Conservation (phyloP, 1,284 basidiomycete species). For the Apiotrichum siamense region DNA sequence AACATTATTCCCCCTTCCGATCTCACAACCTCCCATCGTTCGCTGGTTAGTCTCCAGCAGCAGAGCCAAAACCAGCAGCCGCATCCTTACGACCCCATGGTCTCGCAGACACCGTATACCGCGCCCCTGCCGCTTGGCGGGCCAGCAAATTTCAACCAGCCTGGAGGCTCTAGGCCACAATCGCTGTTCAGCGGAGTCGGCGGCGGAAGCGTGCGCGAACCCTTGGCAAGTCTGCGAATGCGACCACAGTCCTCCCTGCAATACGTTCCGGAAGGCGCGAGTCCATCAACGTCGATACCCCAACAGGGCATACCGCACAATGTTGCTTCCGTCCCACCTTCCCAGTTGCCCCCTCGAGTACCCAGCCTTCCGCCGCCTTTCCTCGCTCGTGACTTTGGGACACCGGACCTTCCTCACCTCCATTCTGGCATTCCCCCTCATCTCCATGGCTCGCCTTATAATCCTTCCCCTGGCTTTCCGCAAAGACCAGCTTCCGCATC, state of each 20-base stretch:
- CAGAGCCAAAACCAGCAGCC: background rate
- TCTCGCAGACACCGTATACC: background rate
- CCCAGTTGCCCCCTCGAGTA: background rate
- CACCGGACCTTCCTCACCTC: slow-evolving; percentile 21
- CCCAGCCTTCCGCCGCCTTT: slow-evolving; percentile 2
- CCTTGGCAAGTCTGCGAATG: slow-evolving; percentile 1
- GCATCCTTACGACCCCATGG: background rate
- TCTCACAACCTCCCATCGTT: slow-evolving; percentile 33
- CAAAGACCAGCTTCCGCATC: slow-evolving; percentile 41
- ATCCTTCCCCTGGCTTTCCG: slow-evolving; percentile 3
- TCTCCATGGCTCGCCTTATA: slow-evolving; percentile 12
- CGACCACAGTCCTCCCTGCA: background rate
- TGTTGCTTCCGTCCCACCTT: background rate
- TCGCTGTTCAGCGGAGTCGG: slow-evolving; percentile 9
- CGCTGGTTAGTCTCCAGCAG: slow-evolving; percentile 30
- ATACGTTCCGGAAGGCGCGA: slow-evolving; percentile 6
- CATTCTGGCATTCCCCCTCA: background rate
- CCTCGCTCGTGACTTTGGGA: slow-evolving; percentile 23
- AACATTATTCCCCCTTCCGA: slow-evolving; percentile 38
- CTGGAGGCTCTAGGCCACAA: slow-evolving; percentile 5
- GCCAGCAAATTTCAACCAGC: background rate
- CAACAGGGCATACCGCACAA: background rate
- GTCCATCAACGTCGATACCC: background rate
- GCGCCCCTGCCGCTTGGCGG: background rate
- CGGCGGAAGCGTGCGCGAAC: slow-evolving; percentile 6